Evolutionary conservation across 345 rosid species (phyloP), one percentile per base, ranked within the genome.

Genomic region (Abelmoschus esculentus): DNA sequence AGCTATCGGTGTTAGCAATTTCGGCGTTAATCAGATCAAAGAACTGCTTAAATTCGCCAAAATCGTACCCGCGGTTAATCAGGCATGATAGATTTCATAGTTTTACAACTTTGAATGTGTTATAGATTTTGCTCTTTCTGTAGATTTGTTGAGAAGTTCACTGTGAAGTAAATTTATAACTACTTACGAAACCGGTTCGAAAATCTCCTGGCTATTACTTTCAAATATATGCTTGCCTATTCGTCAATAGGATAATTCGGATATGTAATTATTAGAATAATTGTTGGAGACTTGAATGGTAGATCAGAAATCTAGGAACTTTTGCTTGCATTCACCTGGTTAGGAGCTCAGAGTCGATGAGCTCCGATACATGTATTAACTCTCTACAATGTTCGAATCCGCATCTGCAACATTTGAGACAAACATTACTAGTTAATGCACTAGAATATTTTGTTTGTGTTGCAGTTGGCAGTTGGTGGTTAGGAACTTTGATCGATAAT

Each of bases 1-100:
- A 71, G 86, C 90, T 70, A 82, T 86, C 12, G 90, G 90, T 63
- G 83, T 86, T 55, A 80, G 87, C 78, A 83, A 86, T 74, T 86
- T 86, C 61, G 73, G 70, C 61, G 75, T 83, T 56, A 75, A 81
- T 58, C 86, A 83, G 79, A 81, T 86, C 73, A 83, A 81, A 73
- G 87, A 83, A 74, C 70, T 86, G 78, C 83, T 86, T 29, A 82
- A 82, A 73, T 83, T 86, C 61, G 83, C 90, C 13, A 83, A 83
- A 74, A 67, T 86, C 31, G 76, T 83, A 22, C 90, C 90, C 10
- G 85, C 90, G 0, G 90, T 86, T 61, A 84, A 82, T 75, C 90
- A 86, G 87, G 90, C 84, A 70, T 4, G 79, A 42, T 6, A 40
- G 15, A 44, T 50, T 50, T n/a, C 17, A 5, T 40, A 42, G 19